These are phyloP conservation scores for Trichocladium uniseriatum DNA, from an alignment of 495 filamentous ascomycete genomes.

Conservation along the genomic window DNA sequence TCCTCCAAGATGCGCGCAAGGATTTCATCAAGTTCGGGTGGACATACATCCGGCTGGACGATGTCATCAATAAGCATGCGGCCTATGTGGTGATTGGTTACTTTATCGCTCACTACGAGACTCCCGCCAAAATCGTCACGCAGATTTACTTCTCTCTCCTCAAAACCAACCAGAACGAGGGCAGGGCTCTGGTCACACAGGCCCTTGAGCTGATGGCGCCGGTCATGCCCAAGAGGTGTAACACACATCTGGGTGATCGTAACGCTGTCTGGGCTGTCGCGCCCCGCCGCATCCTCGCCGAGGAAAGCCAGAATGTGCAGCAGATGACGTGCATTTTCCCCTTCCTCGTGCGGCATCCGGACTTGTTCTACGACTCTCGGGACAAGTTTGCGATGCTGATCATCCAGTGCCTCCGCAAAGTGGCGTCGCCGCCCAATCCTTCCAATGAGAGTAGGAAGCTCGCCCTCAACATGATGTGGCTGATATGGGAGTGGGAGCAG, in stretches of 20 bases:
- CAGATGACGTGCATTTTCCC: conserved; percentile 97
- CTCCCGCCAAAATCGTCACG: conserved; percentile 86
- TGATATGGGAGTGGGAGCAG: conserved; percentile 92
- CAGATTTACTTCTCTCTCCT: conserved; percentile 89
- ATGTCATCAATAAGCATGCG: conserved; percentile 98
- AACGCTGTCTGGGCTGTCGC: conserved; percentile 75
- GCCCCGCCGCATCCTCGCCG: conserved; percentile 80
- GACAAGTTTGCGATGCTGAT: conserved; percentile 85
- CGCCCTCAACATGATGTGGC: conserved; percentile 75
- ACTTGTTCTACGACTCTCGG: conserved; percentile 88
- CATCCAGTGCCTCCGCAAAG: conserved; percentile 79
- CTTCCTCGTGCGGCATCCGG: conserved; percentile 85
- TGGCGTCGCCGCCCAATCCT: conserved; percentile 71
- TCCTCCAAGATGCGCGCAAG: conserved; percentile 83
- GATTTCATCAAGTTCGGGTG: conserved; percentile 99
- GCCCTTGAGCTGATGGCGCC: conserved; percentile 90
- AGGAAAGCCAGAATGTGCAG: conserved; percentile 93
- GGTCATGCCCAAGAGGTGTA: conserved; percentile 71
- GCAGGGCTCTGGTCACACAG: conserved; percentile 82
- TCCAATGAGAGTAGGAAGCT: conserved; percentile 91
- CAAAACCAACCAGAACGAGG: conserved; percentile 90
- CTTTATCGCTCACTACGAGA: conserved; percentile 96
- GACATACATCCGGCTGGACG: conserved; percentile 95
- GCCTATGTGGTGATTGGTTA: conserved; percentile 95
- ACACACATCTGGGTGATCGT: conserved; percentile 35